Percentiles rank a stretch among this genome's conserved stretches.
phyloP scores from a whole-genome alignment of 1,139 yeast species.

The Suzukiozyma palmioleophila region DNA sequence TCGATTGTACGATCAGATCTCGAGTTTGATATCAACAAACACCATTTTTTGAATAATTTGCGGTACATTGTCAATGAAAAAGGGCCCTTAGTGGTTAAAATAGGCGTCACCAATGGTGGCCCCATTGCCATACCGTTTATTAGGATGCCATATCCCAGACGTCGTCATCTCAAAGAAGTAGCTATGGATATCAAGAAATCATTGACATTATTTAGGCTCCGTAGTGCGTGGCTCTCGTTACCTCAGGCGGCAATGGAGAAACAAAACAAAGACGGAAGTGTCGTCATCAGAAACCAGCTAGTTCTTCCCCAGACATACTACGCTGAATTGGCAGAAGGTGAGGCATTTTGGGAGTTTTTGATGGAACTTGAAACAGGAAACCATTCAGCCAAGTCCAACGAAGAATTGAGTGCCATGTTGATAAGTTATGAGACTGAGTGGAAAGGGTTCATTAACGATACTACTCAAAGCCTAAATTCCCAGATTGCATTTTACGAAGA shows the following conservation, averaged over 20 bases:
- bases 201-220: constrained; percentile 19
- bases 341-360: constrained; percentile 35
- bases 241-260: constrained; percentile 7
- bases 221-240: constrained; percentile 24
- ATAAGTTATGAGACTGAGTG: constrained; percentile 14
- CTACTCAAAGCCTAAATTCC: constrained; percentile 14
- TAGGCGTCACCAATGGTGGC: constrained; percentile 30
- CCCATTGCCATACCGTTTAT: constrained; percentile 26
- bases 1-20: constrained; percentile 33
- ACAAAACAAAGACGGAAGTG: constrained; percentile 21
- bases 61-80: constrained; percentile 21
- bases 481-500: constrained; percentile 12
- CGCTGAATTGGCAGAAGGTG: constrained; percentile 23
- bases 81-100: constrained; percentile 36
- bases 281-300: constrained; percentile 23
- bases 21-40: constrained; percentile 31
- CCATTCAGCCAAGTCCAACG: background rate
- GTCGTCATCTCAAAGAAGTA: constrained; percentile 18
- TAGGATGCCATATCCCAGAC: constrained; percentile 21
- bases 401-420: background rate
- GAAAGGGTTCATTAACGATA: constrained; percentile 19
- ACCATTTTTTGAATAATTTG: constrained; percentile 19
- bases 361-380: constrained; percentile 9
- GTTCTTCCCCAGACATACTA: constrained; percentile 29
- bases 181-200: constrained; percentile 32